These are phyloP conservation scores for Colletotrichum sublineola DNA, from an alignment of 2,329 filamentous ascomycete species.

Conservation along the genomic window DNA sequence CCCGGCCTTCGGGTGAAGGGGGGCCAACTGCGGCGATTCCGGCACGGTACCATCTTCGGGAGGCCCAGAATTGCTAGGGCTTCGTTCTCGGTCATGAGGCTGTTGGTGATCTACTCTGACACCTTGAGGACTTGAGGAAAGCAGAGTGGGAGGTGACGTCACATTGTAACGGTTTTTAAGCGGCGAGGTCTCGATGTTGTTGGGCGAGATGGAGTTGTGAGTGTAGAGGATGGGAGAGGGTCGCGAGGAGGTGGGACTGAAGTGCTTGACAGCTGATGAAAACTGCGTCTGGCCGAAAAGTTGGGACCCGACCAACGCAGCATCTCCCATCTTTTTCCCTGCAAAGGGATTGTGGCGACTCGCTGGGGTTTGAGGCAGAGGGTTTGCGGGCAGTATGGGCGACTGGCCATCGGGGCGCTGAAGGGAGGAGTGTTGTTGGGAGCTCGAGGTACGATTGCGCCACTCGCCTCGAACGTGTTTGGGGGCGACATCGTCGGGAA, in stretches of 20 bases:
- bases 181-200: constrained; percentile 61
- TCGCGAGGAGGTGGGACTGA: constrained; percentile 69
- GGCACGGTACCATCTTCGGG: constrained; percentile 51
- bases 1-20: neutral
- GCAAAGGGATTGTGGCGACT: constrained; percentile 63
- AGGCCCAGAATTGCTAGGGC: constrained; percentile 45
- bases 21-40: constrained; percentile 50
- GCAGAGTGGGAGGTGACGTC: constrained; percentile 58
- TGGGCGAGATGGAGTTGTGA: constrained; percentile 61
- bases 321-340: constrained; percentile 49
- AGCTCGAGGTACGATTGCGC: constrained; percentile 53
- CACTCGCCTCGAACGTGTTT: constrained; percentile 56
- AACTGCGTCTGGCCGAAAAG: constrained; percentile 68
- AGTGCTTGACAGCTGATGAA: constrained; percentile 64
- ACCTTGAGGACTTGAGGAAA: constrained; percentile 57
- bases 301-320: constrained; percentile 60
- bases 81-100: constrained; percentile 45
- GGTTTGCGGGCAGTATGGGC: constrained; percentile 48
- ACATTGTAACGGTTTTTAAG: constrained; percentile 63
- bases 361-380: constrained; percentile 63
- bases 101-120: constrained; percentile 38
- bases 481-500: constrained; percentile 50
- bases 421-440: constrained; percentile 49
- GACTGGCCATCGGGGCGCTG: constrained; percentile 44
- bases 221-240: constrained; percentile 64